These are phyloP conservation scores for Rhodotorula graminis DNA, from an alignment of 768 basidiomycete genomes.

Conservation along the genomic window DNA sequence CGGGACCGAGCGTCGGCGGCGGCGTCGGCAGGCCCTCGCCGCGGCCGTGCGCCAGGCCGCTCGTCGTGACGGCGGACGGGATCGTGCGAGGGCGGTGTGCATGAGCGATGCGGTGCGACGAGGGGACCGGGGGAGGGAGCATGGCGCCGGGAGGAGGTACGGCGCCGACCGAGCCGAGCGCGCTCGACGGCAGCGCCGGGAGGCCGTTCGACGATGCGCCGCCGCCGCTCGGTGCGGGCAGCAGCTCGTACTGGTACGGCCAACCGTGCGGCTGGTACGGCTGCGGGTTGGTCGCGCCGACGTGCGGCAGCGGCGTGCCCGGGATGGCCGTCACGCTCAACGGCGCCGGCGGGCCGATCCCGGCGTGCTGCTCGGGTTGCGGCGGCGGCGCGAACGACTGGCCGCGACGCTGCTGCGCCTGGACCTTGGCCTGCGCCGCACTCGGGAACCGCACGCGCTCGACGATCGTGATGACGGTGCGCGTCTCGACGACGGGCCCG, in stretches of 20 bases:
- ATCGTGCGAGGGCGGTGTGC: too few relatives aligned
- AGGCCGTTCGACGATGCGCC: background rate
- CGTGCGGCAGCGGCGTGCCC: background rate
- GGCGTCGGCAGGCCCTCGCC: too few relatives aligned
- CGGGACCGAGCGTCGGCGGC: too few relatives aligned
- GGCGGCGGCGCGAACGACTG: background rate
- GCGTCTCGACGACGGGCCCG: conserved; percentile 26
- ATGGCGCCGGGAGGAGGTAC: too few relatives aligned
- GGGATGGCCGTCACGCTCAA: background rate
- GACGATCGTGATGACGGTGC: conserved; percentile 25
- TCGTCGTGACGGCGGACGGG: too few relatives aligned
- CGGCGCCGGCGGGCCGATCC: background rate
- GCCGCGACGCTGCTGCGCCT: background rate
- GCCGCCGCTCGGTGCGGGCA: too few relatives aligned
- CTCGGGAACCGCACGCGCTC: conserved; percentile 24
- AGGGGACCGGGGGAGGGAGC: too few relatives aligned
- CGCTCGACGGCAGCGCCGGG: background rate
- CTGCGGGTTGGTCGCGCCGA: background rate
- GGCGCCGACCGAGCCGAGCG: too few relatives aligned
- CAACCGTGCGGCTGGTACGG: background rate
- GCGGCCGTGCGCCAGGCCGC: too few relatives aligned
- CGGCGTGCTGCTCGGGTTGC: background rate
- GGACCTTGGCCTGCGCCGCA: background rate
- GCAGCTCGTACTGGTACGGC: background rate
- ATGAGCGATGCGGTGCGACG: too few relatives aligned